Percentiles rank a stretch among this genome's conserved stretches.
Evolutionary conservation across 73 alveolate genomes (phyloP).

Genomic region (Paramecium bursaria): DNA sequence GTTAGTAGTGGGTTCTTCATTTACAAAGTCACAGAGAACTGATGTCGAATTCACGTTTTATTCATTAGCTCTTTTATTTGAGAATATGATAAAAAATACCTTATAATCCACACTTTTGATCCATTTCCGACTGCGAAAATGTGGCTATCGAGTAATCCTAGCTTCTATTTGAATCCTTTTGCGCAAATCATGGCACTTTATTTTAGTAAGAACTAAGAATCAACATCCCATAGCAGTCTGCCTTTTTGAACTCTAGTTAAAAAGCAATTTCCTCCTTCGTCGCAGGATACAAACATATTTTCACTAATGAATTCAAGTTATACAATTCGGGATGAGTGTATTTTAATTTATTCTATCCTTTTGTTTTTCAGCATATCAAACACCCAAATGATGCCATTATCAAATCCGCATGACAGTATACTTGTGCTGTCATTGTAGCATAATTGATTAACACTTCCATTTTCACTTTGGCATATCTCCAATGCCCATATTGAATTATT

Average conservation of each 20-base stretch:
- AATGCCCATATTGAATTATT: conserved; percentile 13
- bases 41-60: neutral
- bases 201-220: conserved; percentile 6
- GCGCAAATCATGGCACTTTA: neutral
- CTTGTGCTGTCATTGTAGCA: neutral
- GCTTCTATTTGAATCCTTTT: neutral
- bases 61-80: conserved; percentile 20
- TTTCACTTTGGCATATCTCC: conserved; percentile 35
- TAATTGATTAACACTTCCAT: conserved; percentile 54
- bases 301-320: conserved; percentile 10
- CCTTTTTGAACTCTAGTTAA: conserved; percentile 31
- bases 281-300: conserved; percentile 12
- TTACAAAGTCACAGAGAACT: neutral
- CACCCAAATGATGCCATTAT: conserved; percentile 41
- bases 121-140: conserved; percentile 52
- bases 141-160: conserved; percentile 1
- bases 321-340: conserved; percentile 11
- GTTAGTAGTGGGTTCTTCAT: conserved; percentile 25
- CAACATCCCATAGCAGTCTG: conserved; percentile 26
- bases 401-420: conserved; percentile 33
- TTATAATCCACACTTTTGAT: conserved; percentile 25
- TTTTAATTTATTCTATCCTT: conserved; percentile 16
- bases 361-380: conserved; percentile 24
- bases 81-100: too few relatives aligned
- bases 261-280: conserved; percentile 50